Evolutionary conservation across 2,329 filamentous ascomycete genomes (phyloP), one percentile per base, ranked within the genome.

Genomic region (Aphanoascus verrucosus): DNA sequence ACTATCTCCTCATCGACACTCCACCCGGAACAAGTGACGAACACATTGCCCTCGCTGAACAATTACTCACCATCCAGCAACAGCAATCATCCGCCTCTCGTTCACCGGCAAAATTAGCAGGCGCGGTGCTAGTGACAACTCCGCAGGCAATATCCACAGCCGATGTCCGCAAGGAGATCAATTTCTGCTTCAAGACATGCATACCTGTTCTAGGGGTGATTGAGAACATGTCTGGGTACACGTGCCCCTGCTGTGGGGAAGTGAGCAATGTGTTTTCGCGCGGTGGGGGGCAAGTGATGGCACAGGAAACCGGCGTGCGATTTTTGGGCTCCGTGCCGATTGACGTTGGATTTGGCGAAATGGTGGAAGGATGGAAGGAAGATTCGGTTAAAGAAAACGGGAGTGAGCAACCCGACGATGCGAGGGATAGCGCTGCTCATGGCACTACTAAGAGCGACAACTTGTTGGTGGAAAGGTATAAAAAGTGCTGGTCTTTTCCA

Each of bases 1-100:
- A 97, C 67, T 97, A 88, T 65, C 77, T 98, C 0, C 79, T 98
- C 55, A 88, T 98, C 64, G 93, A 98, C 69, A 98, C 93, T 2
- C 93, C 93, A 11, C 93, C 93, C 0, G 93, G 93, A 2, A 98
- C 93, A 1, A 93, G 86, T 56, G 93, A 98, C 70, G 93, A 98
- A 71, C 93, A 97, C 67, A 97, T 98, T 47, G 93, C 89, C 0
- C 81, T 96, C 0, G 88, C 89, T 5, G 91, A 97, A 68, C 93
- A 86, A 17, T 77, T 95, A 0, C 75, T 91, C 55, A 72, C 70
- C 28, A 62, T 72, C 14, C 53, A 53, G 28, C 51, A 53, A 15
- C 45, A 45, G 23, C 47, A 49, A 3, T 41, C 41, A 19, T 47
- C 17, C 15, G 15, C 38, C 7, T 23, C 38, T 9, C 34, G 60